Evolutionary conservation across 1,284 basidiomycete species (phyloP).

Genomic region (Agroathelia rolfsii): DNA sequence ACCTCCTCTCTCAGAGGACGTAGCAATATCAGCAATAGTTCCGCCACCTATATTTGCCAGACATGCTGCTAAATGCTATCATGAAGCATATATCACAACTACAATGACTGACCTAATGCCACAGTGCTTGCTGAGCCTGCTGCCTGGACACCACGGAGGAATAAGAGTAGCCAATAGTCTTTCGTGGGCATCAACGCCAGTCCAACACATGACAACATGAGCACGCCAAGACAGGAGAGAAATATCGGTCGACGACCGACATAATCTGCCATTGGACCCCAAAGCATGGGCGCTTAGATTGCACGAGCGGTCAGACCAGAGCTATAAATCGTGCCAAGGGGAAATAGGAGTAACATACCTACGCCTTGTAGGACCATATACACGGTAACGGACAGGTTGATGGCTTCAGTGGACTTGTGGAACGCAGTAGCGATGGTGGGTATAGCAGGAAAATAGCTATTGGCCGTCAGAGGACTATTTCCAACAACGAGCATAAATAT

Average conservation of each 20-base stretch:
- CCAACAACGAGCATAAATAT: neutral
- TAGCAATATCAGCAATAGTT: slow-evolving; percentile 46
- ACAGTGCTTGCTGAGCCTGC: slow-evolving; percentile 52
- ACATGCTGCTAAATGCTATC: too few relatives aligned
- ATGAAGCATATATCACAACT: too few relatives aligned
- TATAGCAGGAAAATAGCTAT: slow-evolving; percentile 72
- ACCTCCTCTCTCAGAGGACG: slow-evolving; percentile 39
- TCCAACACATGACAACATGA: slow-evolving; percentile 46
- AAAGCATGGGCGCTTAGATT: slow-evolving; percentile 56
- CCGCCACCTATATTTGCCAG: slow-evolving; percentile 33
- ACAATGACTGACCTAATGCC: slow-evolving; percentile 38
- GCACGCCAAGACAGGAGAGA: slow-evolving; percentile 39
- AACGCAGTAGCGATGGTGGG: slow-evolving; percentile 56
- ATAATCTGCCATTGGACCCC: slow-evolving; percentile 50
- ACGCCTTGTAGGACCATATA: slow-evolving; percentile 74
- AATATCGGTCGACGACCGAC: slow-evolving; percentile 47
- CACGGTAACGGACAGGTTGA: slow-evolving; percentile 71
- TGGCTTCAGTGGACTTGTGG: slow-evolving; percentile 52
- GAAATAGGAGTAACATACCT: slow-evolving; percentile 26
- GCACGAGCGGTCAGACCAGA: slow-evolving; percentile 1
- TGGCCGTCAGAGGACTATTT: slow-evolving; percentile 58
- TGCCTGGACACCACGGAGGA: slow-evolving; percentile 52
- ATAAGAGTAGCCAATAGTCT: slow-evolving; percentile 49
- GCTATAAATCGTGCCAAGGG: slow-evolving; percentile 1
- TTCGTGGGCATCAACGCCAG: slow-evolving; percentile 50